phyloP scores from a whole-genome alignment of 306 rosid genomes.

The Ochetophila trinervis region DNA sequence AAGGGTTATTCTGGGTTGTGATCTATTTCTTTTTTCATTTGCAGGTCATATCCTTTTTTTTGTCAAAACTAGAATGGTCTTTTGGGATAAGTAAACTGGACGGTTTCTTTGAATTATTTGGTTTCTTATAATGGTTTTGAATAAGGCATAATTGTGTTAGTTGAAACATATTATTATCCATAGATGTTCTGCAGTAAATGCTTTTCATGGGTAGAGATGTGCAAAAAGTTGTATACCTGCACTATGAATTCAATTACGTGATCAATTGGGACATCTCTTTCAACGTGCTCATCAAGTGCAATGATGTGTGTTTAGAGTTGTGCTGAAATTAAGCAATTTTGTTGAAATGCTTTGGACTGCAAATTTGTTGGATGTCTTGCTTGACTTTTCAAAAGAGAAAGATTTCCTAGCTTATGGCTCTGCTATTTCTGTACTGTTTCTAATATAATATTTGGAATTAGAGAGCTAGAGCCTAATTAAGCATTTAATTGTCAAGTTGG shows the following conservation, averaged over 20 bases:
- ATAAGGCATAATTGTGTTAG: neutral
- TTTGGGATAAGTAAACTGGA: slow-evolving; percentile 11
- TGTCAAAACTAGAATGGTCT: slow-evolving; percentile 14
- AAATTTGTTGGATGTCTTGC: too few species aligned
- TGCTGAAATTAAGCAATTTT: too few species aligned
- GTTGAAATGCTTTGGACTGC: too few species aligned
- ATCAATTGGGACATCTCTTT: neutral
- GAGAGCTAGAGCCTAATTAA: too few species aligned
- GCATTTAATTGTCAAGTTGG: too few species aligned
- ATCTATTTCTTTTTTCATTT: slow-evolving; percentile 31
- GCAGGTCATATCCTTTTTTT: slow-evolving; percentile 98
- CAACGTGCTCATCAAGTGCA: neutral
- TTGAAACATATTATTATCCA: neutral
- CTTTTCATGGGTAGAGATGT: neutral
- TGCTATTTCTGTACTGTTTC: too few species aligned
- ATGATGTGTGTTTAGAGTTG: too few species aligned
- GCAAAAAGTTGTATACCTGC: neutral
- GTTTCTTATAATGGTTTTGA: neutral
- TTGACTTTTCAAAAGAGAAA: too few species aligned
- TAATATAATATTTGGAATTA: too few species aligned
- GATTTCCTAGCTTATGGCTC: too few species aligned
- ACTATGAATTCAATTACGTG: slow-evolving; percentile 4
- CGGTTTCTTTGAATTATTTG: slow-evolving; percentile 16
- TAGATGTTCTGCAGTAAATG: neutral
- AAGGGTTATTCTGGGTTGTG: slow-evolving; percentile 9